phyloP scores from a whole-genome alignment of 805 yeast species.

The Hanseniaspora meyeri region DNA sequence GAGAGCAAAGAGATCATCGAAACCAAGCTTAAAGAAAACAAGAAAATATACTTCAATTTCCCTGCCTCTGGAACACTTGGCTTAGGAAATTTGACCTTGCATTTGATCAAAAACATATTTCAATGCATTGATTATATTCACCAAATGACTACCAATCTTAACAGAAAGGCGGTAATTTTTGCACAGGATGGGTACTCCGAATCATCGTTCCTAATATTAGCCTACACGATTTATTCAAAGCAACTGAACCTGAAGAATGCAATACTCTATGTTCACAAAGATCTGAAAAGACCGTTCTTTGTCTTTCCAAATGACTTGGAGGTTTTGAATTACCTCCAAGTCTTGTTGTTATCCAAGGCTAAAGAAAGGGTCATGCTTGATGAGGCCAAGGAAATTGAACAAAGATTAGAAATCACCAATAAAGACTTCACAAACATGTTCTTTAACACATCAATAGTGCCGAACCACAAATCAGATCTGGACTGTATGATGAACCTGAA shows the following conservation, averaged over 20 bases:
- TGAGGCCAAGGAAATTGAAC: slow-evolving; percentile 14
- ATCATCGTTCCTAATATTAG: slow-evolving; percentile 59
- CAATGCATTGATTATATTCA: slow-evolving; percentile 49
- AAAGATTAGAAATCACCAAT: slow-evolving; percentile 12
- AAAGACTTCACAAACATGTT: slow-evolving; percentile 26
- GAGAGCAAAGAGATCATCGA: slow-evolving; percentile 26
- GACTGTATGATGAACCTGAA: slow-evolving; percentile 23
- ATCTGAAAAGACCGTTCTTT: slow-evolving; percentile 68
- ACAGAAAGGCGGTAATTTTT: slow-evolving; percentile 44
- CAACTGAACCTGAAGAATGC: slow-evolving; percentile 53
- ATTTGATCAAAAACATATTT: slow-evolving; percentile 46
- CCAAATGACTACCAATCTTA: slow-evolving; percentile 22
- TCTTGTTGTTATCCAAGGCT: slow-evolving; percentile 39
- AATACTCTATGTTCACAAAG: slow-evolving; percentile 47
- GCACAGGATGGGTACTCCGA: slow-evolving; percentile 92
- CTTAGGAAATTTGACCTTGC: slow-evolving; percentile 56
- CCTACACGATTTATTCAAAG: slow-evolving; percentile 59
- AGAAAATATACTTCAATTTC: slow-evolving; percentile 37
- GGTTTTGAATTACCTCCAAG: slow-evolving; percentile 52
- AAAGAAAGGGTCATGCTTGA: slow-evolving; percentile 20
- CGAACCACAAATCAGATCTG: background rate
- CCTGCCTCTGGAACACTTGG: slow-evolving; percentile 81
- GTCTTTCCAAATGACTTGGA: slow-evolving; percentile 65
- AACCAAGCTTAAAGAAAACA: background rate
- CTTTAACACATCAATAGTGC: slow-evolving; percentile 22